Conservation (phyloP, 345 rosid genomes). For the Syzygium grande region DNA sequence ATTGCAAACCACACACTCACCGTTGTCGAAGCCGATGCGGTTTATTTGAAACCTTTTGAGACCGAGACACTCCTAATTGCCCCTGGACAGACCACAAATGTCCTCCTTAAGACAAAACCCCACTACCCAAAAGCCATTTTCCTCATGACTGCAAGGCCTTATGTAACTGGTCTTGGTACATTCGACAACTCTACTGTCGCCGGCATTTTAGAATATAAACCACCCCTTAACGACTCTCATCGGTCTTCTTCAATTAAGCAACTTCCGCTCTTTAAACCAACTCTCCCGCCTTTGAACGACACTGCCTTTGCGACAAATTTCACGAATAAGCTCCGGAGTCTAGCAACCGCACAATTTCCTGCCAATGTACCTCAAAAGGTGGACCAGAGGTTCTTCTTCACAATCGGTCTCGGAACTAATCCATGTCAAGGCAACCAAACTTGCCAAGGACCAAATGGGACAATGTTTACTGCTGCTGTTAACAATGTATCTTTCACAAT, state of each 20-base stretch:
- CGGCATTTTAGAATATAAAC: slow-evolving; percentile 24
- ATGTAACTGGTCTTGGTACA: slow-evolving; percentile 56
- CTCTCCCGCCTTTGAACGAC: slow-evolving; percentile 47
- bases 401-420: slow-evolving; percentile 45
- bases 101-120: slow-evolving; percentile 33
- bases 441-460: slow-evolving; percentile 63
- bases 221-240: slow-evolving; percentile 7
- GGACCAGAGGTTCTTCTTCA: slow-evolving; percentile 41
- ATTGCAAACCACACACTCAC: slow-evolving; percentile 41
- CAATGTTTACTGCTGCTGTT: slow-evolving; percentile 55
- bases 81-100: slow-evolving; percentile 42
- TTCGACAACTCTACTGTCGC: slow-evolving; percentile 41
- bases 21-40: slow-evolving; percentile 34
- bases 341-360: slow-evolving; percentile 29
- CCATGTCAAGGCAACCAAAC: slow-evolving; percentile 48
- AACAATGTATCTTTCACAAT: slow-evolving; percentile 49
- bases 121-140: slow-evolving; percentile 35
- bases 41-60: slow-evolving; percentile 30
- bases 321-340: slow-evolving; percentile 36
- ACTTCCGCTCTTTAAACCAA: slow-evolving; percentile 36
- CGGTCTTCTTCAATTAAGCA: slow-evolving; percentile 17
- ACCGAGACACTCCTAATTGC: slow-evolving; percentile 29
- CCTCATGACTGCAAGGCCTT: slow-evolving; percentile 55
- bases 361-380: slow-evolving; percentile 53
- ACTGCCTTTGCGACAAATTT: slow-evolving; percentile 39